Conservation (phyloP, 495 filamentous ascomycete species). For the Penicillium psychrofluorescens region DNA sequence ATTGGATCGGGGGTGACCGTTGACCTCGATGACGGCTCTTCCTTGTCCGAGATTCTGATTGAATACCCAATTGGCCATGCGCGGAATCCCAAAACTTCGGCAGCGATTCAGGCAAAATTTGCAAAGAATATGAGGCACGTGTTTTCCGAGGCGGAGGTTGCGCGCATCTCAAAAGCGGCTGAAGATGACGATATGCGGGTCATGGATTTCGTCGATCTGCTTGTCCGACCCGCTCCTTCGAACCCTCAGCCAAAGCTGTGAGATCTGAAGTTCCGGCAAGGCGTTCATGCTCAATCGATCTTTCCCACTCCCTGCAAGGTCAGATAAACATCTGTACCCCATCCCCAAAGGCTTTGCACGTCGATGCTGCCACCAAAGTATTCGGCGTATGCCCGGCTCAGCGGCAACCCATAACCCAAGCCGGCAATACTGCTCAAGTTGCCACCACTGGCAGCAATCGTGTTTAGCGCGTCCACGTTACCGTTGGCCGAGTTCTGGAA, state of each 20-base stretch:
- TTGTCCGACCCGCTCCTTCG: slow-evolving; percentile 1
- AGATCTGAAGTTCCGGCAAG: neutral
- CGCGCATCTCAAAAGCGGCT: slow-evolving; percentile 56
- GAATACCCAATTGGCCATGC: slow-evolving; percentile 80
- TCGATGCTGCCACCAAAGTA: slow-evolving; percentile 96
- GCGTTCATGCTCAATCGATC: slow-evolving; percentile 28
- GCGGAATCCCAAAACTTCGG: slow-evolving; percentile 67
- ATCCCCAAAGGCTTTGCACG: slow-evolving; percentile 90
- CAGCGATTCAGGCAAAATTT: slow-evolving; percentile 69
- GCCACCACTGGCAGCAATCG: slow-evolving; percentile 60
- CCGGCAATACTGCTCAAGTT: slow-evolving; percentile 77
- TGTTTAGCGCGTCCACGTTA: slow-evolving; percentile 59
- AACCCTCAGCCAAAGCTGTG: slow-evolving; percentile 1
- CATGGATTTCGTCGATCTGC: slow-evolving; percentile 75
- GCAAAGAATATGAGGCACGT: slow-evolving; percentile 64
- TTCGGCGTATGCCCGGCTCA: slow-evolving; percentile 92
- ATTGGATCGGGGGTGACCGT: slow-evolving; percentile 17
- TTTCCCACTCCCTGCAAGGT: slow-evolving; percentile 79
- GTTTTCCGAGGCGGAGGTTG: slow-evolving; percentile 54
- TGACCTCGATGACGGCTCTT: slow-evolving; percentile 15
- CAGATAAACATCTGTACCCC: slow-evolving; percentile 82
- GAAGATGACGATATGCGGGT: slow-evolving; percentile 51
- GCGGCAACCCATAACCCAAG: slow-evolving; percentile 84
- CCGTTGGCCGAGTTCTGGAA: slow-evolving; percentile 29
- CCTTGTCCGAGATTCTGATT: slow-evolving; percentile 70